Percentiles rank a stretch among this genome's conserved stretches.
Conservation (phyloP, 768 basidiomycete species). For the Clitopilus hobsonii region DNA sequence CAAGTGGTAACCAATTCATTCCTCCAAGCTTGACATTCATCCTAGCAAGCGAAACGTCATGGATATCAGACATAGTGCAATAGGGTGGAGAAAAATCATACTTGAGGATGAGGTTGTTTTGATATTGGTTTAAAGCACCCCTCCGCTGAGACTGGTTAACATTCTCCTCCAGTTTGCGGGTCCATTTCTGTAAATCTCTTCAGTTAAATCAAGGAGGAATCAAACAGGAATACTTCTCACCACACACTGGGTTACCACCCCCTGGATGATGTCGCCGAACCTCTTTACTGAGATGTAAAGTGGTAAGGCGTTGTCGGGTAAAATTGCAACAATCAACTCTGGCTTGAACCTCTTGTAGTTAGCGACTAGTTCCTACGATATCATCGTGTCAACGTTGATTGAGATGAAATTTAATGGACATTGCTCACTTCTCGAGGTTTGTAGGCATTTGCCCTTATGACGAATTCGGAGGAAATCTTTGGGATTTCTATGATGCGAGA, state of each 20-base stretch:
- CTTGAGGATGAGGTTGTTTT: constrained; percentile 62
- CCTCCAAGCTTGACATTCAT: constrained; percentile 67
- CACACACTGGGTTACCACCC: constrained; percentile 63
- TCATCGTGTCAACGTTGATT: too few relatives aligned
- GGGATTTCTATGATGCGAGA: background rate
- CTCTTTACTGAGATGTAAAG: constrained; percentile 25
- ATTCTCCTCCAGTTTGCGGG: constrained; percentile 16
- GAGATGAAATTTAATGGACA: too few relatives aligned
- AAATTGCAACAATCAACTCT: constrained; percentile 8
- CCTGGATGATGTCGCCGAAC: constrained; percentile 37
- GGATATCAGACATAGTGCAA: background rate
- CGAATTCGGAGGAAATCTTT: too few relatives aligned
- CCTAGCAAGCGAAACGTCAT: constrained; percentile 23
- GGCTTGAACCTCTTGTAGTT: background rate
- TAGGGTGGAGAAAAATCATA: constrained; percentile 18
- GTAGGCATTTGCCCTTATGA: too few relatives aligned
- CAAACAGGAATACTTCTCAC: constrained; percentile 30
- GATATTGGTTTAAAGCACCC: constrained; percentile 41
- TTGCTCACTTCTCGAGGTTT: too few relatives aligned
- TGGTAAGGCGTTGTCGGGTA: constrained; percentile 23
- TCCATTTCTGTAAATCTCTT: constrained; percentile 19
- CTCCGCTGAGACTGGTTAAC: constrained; percentile 2
- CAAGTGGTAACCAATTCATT: constrained; percentile 48
- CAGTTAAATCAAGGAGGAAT: background rate
- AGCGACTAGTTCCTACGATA: background rate